These are phyloP conservation scores for Diplogelasinospora grovesii DNA, from an alignment of 495 filamentous ascomycete genomes.

Conservation along the genomic window DNA sequence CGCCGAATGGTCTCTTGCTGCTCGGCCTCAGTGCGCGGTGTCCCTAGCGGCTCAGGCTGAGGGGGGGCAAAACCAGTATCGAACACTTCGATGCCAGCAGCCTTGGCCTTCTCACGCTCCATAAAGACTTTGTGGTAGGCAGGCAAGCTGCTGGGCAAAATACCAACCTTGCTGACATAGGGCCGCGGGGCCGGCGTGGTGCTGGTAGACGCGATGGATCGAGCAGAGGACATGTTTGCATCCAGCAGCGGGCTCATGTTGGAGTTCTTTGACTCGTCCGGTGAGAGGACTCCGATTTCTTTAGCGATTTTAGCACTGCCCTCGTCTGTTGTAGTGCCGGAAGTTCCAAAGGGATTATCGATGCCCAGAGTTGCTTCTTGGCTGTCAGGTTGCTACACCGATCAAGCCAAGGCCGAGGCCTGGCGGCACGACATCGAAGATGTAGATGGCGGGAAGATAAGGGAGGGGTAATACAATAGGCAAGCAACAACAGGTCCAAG, in stretches of 20 bases:
- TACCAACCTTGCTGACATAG: constrained; percentile 74
- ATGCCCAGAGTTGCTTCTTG: constrained; percentile 20
- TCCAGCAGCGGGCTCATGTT: constrained; percentile 29
- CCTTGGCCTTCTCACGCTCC: constrained; percentile 56
- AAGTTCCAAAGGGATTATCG: constrained; percentile 35
- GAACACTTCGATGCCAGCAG: constrained; percentile 28
- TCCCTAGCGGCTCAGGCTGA: constrained; percentile 43
- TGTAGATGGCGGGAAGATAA: neutral
- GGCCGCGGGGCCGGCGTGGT: constrained; percentile 42
- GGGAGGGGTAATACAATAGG: constrained; percentile 1
- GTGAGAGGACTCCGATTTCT: constrained; percentile 12
- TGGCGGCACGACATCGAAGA: constrained; percentile 1
- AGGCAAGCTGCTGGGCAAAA: constrained; percentile 83
- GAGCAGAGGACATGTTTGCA: constrained; percentile 33
- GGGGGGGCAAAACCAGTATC: constrained; percentile 32
- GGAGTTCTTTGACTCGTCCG: constrained; percentile 13
- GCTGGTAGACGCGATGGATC: constrained; percentile 37
- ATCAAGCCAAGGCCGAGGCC: neutral
- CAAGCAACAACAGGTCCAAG: neutral
- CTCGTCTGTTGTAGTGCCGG: constrained; percentile 24
- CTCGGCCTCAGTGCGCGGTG: constrained; percentile 58
- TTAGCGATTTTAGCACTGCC: constrained; percentile 13
- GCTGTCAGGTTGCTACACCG: constrained; percentile 11
- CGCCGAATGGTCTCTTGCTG: constrained; percentile 68
- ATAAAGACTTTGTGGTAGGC: constrained; percentile 86